These are phyloP conservation scores for Spathaspora gorwiae DNA, from an alignment of 805 yeast genomes.

Conservation along the genomic window DNA sequence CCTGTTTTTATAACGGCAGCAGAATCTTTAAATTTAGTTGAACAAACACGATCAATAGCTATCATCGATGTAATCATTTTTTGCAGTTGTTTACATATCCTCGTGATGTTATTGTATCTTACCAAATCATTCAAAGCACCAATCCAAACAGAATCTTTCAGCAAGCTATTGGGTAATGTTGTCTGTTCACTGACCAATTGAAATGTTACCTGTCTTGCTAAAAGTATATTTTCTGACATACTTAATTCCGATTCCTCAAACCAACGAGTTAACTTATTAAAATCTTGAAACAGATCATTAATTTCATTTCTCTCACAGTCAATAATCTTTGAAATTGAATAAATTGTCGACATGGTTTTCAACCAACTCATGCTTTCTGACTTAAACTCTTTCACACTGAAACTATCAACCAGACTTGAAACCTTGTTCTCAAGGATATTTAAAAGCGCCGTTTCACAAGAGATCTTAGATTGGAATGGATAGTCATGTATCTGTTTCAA, in stretches of 20 bases:
- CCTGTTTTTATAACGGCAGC: constrained; percentile 7
- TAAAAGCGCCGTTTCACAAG: constrained; percentile 18
- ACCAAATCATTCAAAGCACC: constrained; percentile 35
- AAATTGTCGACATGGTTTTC: constrained; percentile 24
- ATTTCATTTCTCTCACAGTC: background rate
- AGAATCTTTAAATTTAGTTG: constrained; percentile 10
- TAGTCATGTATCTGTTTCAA: constrained; percentile 45
- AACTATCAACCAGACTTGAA: constrained; percentile 5
- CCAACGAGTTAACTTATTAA: constrained; percentile 29
- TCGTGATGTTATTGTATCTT: constrained; percentile 39
- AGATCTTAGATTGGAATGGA: constrained; percentile 11
- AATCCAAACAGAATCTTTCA: constrained; percentile 12
- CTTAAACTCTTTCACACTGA: constrained; percentile 14
- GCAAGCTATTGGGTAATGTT: background rate
- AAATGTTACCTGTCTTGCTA: constrained; percentile 37
- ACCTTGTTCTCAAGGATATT: constrained; percentile 13
- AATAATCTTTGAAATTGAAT: constrained; percentile 11
- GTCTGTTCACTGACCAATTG: constrained; percentile 19
- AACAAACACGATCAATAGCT: constrained; percentile 35
- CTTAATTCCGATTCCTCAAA: constrained; percentile 27
- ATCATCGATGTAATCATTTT: constrained; percentile 49
- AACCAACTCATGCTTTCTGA: constrained; percentile 14
- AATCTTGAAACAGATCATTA: constrained; percentile 8
- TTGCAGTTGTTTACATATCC: constrained; percentile 37
- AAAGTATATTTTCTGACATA: constrained; percentile 39